These are phyloP conservation scores for Aspergillus cejpii DNA, from an alignment of 2,329 filamentous ascomycete species.

Conservation along the genomic window DNA sequence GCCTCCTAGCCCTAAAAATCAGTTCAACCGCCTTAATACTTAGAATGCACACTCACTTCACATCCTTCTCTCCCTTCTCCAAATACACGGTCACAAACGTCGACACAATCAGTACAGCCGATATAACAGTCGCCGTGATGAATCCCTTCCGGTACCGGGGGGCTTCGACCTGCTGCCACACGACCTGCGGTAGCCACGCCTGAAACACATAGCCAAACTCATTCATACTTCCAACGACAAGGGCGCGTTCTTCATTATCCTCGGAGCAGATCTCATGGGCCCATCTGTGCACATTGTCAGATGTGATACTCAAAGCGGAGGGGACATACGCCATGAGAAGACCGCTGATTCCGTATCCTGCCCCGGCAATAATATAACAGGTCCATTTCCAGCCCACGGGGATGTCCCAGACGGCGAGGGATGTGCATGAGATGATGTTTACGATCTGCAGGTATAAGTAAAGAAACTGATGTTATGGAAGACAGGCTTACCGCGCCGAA, in stretches of 20 bases:
- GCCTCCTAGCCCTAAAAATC: neutral
- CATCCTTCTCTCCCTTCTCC: neutral
- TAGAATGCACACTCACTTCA: neutral
- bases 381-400: conserved; percentile 56
- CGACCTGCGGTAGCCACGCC: conserved; percentile 60
- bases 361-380: conserved; percentile 52
- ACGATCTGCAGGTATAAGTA: conserved; percentile 19
- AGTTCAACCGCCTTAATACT: neutral
- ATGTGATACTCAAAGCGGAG: neutral
- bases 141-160: conserved; percentile 57
- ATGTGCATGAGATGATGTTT: conserved; percentile 42
- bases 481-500: conserved; percentile 49
- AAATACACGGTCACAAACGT: conserved; percentile 41
- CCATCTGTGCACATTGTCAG: conserved; percentile 33
- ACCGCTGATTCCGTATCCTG: conserved; percentile 44
- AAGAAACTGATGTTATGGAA: conserved; percentile 17
- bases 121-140: conserved; percentile 49
- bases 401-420: conserved; percentile 46
- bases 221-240: conserved; percentile 62
- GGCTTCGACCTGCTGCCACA: conserved; percentile 60
- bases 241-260: conserved; percentile 59
- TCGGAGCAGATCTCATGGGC: conserved; percentile 50
- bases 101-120: conserved; percentile 46
- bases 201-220: conserved; percentile 64
- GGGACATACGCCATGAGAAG: conserved; percentile 45